A percentile compares a stretch with the other conserved stretches of the same genome.
Evolutionary conservation across 352 stramenopile genomes (phyloP).

Genomic region (Aphanomyces euteiches): DNA sequence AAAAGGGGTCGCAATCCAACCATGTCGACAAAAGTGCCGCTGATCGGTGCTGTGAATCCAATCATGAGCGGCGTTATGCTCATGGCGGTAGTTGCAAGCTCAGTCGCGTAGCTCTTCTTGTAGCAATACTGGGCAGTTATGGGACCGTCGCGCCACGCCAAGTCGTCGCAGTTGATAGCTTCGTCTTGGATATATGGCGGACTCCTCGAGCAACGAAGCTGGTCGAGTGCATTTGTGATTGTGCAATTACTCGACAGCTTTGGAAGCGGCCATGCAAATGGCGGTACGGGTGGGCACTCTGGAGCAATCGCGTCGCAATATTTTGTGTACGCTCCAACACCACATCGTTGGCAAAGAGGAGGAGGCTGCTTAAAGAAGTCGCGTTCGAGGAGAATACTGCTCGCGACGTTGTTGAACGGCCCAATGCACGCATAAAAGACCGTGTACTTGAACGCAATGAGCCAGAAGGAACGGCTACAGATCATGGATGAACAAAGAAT

Average conservation of each 20-base stretch:
- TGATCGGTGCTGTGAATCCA: slow-evolving; percentile 11
- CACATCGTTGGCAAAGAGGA: slow-evolving; percentile 21
- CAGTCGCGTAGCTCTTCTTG: slow-evolving; percentile 9
- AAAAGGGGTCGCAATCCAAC: slow-evolving; percentile 20
- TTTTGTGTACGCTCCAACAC: slow-evolving; percentile 10
- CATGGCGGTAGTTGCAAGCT: slow-evolving; percentile 11
- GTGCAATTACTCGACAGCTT: slow-evolving; percentile 20
- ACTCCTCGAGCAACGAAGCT: slow-evolving; percentile 6
- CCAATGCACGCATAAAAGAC: slow-evolving; percentile 23
- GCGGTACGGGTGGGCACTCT: slow-evolving; percentile 8
- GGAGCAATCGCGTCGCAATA: slow-evolving; percentile 16
- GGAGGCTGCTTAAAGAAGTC: slow-evolving; percentile 22
- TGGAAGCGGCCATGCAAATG: slow-evolving; percentile 25
- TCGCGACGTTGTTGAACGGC: slow-evolving; percentile 29
- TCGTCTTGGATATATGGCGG: slow-evolving; percentile 25
- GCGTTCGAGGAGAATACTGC: slow-evolving; percentile 19
- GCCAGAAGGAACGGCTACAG: slow-evolving; percentile 26
- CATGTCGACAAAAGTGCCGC: slow-evolving; percentile 10
- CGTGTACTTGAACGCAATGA: slow-evolving; percentile 25
- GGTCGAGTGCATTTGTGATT: slow-evolving; percentile 8
- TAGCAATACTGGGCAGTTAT: slow-evolving; percentile 22
- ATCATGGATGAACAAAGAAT: background rate
- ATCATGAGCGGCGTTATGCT: slow-evolving; percentile 19
- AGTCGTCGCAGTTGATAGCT: slow-evolving; percentile 28
- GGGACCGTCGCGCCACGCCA: slow-evolving; percentile 1